phyloP scores from a whole-genome alignment of 2,329 filamentous ascomycete species.

The Pseudogymnoascus sp. region DNA sequence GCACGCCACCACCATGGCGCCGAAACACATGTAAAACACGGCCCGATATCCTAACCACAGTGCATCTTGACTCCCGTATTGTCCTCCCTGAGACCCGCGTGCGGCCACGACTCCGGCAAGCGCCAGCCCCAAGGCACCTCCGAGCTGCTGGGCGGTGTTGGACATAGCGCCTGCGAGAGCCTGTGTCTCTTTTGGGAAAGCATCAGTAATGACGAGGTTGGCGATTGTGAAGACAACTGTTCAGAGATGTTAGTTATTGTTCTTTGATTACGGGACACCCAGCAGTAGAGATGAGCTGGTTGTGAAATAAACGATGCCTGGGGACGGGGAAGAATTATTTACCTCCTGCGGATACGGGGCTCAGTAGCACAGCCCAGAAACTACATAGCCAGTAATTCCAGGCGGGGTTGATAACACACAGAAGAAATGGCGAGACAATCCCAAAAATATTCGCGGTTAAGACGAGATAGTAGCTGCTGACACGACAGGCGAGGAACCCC shows the following conservation, averaged over 20 bases:
- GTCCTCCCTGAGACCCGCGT: background rate
- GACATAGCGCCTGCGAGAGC: conserved; percentile 5
- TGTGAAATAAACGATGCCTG: background rate
- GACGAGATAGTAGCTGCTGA: conserved; percentile 34
- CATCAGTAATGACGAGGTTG: conserved; percentile 4
- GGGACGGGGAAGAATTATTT: background rate
- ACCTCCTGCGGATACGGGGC: background rate
- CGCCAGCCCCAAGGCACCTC: background rate
- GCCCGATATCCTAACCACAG: background rate
- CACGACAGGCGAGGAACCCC: conserved; percentile 35
- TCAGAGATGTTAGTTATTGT: background rate
- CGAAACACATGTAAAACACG: background rate
- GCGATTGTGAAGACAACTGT: background rate
- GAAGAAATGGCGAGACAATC: conserved; percentile 37
- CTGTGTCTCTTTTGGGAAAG: conserved; percentile 4
- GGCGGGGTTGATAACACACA: conserved; percentile 40
- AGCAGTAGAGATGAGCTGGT: background rate
- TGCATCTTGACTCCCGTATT: background rate
- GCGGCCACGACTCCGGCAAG: background rate
- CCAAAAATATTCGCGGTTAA: conserved; percentile 29
- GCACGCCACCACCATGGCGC: background rate
- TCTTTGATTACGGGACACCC: background rate
- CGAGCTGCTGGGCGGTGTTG: background rate
- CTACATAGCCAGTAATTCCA: conserved; percentile 43
- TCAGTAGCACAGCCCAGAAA: conserved; percentile 28